Conservation (phyloP, 306 rosid species). For the Ceratonia siliqua region DNA sequence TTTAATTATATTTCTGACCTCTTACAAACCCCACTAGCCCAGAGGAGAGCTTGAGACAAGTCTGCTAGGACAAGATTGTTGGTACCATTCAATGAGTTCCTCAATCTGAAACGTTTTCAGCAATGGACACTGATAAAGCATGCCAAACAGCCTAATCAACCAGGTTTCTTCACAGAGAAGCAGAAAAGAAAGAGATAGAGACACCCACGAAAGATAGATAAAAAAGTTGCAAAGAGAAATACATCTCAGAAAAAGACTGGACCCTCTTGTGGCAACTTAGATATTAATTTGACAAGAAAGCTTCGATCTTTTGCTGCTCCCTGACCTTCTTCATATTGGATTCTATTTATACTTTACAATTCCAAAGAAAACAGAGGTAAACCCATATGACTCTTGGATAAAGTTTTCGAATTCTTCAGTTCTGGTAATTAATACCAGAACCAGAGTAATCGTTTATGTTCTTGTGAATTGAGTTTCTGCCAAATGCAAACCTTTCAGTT, state of each 20-base stretch:
- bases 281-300: conserved; percentile 57
- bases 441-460: conserved; percentile 10
- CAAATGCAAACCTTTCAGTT: conserved; percentile 40
- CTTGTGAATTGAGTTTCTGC: conserved; percentile 32
- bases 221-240: conserved; percentile 30
- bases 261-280: conserved; percentile 46
- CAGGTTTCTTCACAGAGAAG: conserved; percentile 55
- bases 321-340: conserved; percentile 38
- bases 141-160: conserved; percentile 41
- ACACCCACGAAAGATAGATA: conserved; percentile 36
- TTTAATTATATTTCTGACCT: not conserved
- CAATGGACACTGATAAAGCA: conserved; percentile 40
- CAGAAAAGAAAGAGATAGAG: conserved; percentile 45
- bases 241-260: conserved; percentile 55
- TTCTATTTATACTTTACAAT: conserved; percentile 31
- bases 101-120: conserved; percentile 40
- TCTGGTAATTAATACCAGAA: not conserved
- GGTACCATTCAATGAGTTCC: conserved; percentile 45
- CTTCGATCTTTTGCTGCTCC: conserved; percentile 51
- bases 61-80: conserved; percentile 55
- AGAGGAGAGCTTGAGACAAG: conserved; percentile 31
- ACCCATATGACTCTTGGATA: conserved; percentile 23
- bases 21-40: conserved; percentile 38
- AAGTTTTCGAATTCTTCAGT: conserved; percentile 34
- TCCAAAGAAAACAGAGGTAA: conserved; percentile 44